Percentiles rank a stretch among this genome's conserved stretches.
phyloP scores from a whole-genome alignment of 768 basidiomycete species.

The Piloderma croceum region DNA sequence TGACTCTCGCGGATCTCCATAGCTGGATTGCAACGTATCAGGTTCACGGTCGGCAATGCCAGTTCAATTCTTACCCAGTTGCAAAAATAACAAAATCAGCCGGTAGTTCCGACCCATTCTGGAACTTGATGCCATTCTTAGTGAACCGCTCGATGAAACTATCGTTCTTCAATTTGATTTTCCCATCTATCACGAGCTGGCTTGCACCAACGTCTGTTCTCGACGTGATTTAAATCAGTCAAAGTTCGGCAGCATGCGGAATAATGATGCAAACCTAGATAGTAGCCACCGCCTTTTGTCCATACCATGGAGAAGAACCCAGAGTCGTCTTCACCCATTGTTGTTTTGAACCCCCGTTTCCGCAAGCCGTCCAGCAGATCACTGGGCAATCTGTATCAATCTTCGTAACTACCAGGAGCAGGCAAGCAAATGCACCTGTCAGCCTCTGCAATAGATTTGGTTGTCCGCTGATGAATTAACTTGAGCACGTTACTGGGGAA shows the following conservation, averaged over 20 bases:
- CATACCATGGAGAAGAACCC: conserved; percentile 48
- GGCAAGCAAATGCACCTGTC: conserved; percentile 57
- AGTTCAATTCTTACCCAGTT: conserved; percentile 39
- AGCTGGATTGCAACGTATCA: conserved; percentile 25
- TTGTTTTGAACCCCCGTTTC: conserved; percentile 52
- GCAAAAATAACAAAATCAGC: conserved; percentile 57
- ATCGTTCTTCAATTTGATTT: conserved; percentile 67
- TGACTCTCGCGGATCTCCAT: conserved; percentile 37
- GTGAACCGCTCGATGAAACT: conserved; percentile 42
- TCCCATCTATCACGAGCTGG: conserved; percentile 58
- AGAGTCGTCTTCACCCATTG: conserved; percentile 43
- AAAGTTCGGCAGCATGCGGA: not conserved
- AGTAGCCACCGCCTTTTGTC: conserved; percentile 56
- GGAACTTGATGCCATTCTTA: conserved; percentile 39
- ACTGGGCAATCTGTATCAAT: conserved; percentile 21
- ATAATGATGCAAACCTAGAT: conserved; percentile 42
- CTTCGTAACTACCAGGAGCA: too few relatives aligned
- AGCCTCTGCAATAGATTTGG: conserved; percentile 41
- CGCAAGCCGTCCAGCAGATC: conserved; percentile 51
- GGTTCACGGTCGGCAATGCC: not conserved
- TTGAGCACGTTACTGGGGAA: conserved; percentile 32
- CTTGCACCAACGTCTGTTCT: conserved; percentile 49
- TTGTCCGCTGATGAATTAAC: conserved; percentile 31
- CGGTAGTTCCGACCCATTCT: conserved; percentile 39
- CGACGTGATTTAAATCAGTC: not conserved